These are phyloP conservation scores for Pythium graminicola DNA, from an alignment of 352 stramenopile genomes.

Conservation along the genomic window DNA sequence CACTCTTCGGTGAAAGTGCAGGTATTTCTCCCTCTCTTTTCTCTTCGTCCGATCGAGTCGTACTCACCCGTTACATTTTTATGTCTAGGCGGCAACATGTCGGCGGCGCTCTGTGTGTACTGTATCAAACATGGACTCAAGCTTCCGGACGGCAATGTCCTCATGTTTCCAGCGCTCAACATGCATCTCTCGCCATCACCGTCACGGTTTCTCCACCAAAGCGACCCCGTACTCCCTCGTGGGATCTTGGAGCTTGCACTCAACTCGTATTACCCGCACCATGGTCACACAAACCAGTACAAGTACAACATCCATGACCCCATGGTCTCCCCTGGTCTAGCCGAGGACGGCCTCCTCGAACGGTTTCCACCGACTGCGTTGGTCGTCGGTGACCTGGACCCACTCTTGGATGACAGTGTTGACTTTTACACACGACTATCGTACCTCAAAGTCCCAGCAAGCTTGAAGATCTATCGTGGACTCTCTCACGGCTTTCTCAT, in stretches of 20 bases:
- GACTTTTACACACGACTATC: conserved; percentile 86
- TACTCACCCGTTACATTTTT: not conserved
- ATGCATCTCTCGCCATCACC: conserved; percentile 82
- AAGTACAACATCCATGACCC: conserved; percentile 86
- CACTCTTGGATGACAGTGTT: conserved; percentile 84
- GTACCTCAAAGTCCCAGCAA: conserved; percentile 66
- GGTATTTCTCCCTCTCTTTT: conserved; percentile 28
- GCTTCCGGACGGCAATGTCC: conserved; percentile 71
- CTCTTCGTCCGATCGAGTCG: not conserved
- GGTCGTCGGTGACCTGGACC: conserved; percentile 81
- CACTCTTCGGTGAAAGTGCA: conserved; percentile 79
- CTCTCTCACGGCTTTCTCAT: conserved; percentile 86
- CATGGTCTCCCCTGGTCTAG: conserved; percentile 75
- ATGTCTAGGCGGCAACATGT: conserved; percentile 69
- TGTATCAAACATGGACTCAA: conserved; percentile 74
- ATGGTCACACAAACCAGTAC: conserved; percentile 82
- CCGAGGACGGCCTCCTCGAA: conserved; percentile 61
- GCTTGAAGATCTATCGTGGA: conserved; percentile 78
- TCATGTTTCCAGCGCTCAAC: conserved; percentile 89
- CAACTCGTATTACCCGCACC: conserved; percentile 80
- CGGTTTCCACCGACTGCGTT: conserved; percentile 79
- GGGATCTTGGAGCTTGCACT: conserved; percentile 74
- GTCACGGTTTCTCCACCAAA: conserved; percentile 84
- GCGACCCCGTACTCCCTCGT: conserved; percentile 76
- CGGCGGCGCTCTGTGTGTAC: conserved; percentile 74